phyloP scores from a whole-genome alignment of 1,139 yeast genomes.

The Kodamaea sp. region DNA sequence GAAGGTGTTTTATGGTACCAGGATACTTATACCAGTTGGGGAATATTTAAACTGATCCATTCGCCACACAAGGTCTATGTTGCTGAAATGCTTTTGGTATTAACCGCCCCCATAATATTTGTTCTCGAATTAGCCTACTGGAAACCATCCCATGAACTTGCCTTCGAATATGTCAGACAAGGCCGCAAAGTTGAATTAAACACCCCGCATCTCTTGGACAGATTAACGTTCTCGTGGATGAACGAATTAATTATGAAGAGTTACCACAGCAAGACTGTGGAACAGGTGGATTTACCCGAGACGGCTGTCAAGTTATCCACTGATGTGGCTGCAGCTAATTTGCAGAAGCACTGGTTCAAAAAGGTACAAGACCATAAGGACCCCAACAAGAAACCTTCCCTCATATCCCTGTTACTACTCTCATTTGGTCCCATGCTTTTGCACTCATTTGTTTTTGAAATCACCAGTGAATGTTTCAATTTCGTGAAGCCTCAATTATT shows the following conservation, averaged over 20 bases:
- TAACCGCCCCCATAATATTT: constrained; percentile 23
- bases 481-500: constrained; percentile 62
- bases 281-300: constrained; percentile 54
- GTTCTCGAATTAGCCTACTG: constrained; percentile 29
- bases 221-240: constrained; percentile 64
- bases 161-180: constrained; percentile 16
- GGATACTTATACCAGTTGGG: constrained; percentile 29
- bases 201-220: constrained; percentile 51
- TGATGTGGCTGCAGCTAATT: constrained; percentile 17
- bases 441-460: constrained; percentile 46
- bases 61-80: constrained; percentile 11
- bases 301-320: constrained; percentile 54
- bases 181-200: constrained; percentile 20
- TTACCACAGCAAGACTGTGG: constrained; percentile 46
- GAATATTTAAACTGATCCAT: constrained; percentile 20
- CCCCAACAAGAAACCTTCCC: constrained; percentile 39
- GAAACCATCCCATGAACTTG: constrained; percentile 31
- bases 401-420: constrained; percentile 41
- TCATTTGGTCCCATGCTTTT: constrained; percentile 52
- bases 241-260: constrained; percentile 53
- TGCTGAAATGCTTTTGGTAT: constrained; percentile 20
- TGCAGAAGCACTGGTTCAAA: constrained; percentile 22
- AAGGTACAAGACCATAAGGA: no score
- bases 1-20: constrained; percentile 28
- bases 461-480: constrained; percentile 43